Evolutionary conservation across 108 stramenopile species (phyloP), one percentile per base, ranked within the genome.

Genomic region (Thalassiosira profunda): DNA sequence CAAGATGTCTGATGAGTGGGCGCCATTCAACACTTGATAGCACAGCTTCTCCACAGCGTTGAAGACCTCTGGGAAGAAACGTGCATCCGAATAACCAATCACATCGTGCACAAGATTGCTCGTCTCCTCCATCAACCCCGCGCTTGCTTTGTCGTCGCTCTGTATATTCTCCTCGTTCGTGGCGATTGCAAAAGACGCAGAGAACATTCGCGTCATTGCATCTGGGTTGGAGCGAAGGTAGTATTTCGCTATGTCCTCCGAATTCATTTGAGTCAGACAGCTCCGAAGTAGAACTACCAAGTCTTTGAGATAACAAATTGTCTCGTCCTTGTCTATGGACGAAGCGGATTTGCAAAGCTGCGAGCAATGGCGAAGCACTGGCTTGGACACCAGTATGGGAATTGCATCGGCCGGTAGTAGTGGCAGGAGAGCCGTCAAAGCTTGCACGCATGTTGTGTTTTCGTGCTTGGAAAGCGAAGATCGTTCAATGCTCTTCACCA

Each of bases 201-300:
- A 20, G 5, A 53, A 30, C 4, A 23, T 20, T 53, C 33, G 52
- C 12, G 33, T n/a, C n/a, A 41, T 18, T 15, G 68, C 46, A n/a
- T 31, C 33, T 30, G 70, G 51, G 5, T 53, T 60, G 24, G 51
- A 31, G 33, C 26, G 51, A 20, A 71, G 54, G 37, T 33, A 71
- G 46, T 71, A 52, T 18, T 60, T 60, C 21, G 40, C 58, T 17
- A 60, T 15, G 15, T 41, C 42, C 24, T 61, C 35, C 31, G 59
- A 57, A 26, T 61, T 60, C 38, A 71, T 29, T 30, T 53, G 59
- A 61, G 51, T 25, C n/a, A 71, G 59, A 18, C 70, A 61, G 1
- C 21, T 20, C 30, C 41, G 47, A 53, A 71, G 59, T 15, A 71
- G 58, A 7, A 48, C 48, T 9, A 61, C 38, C 37, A 60, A 46